Conservation (phyloP, 2,329 filamentous ascomycete species). For the Fusarium pseudocircinatum region DNA sequence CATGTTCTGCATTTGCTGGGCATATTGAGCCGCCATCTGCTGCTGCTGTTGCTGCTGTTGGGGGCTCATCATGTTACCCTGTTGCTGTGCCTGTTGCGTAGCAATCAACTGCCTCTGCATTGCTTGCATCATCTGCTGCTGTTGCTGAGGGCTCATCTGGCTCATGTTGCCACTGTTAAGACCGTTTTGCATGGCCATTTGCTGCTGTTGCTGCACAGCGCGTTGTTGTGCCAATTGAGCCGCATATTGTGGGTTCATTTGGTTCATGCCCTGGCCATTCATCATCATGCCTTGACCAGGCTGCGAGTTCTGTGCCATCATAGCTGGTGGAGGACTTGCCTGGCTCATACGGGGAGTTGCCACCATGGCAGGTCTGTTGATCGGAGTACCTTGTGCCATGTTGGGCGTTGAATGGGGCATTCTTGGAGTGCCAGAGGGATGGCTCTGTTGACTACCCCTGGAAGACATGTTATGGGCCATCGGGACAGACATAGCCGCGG, state of each 20-base stretch:
- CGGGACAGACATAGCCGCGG: constrained; percentile 65
- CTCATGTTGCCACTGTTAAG: constrained; percentile 50
- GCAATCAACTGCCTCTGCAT: constrained; percentile 54
- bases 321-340: constrained; percentile 68
- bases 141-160: constrained; percentile 52
- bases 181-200: constrained; percentile 53
- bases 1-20: constrained; percentile 55
- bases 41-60: constrained; percentile 55
- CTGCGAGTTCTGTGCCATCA: constrained; percentile 67
- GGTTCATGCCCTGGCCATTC: constrained; percentile 57
- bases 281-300: constrained; percentile 63
- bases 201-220: constrained; percentile 55
- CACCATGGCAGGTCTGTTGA: constrained; percentile 60
- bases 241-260: constrained; percentile 51
- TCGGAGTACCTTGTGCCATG: constrained; percentile 68
- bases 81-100: constrained; percentile 48
- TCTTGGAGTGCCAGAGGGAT: constrained; percentile 69
- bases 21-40: constrained; percentile 56
- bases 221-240: constrained; percentile 62
- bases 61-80: constrained; percentile 53
- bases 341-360: constrained; percentile 71
- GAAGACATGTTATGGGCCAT: constrained; percentile 72
- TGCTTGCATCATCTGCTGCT: constrained; percentile 52
- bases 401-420: constrained; percentile 70
- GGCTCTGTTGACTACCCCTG: constrained; percentile 73